These are phyloP conservation scores for Sutorius eximius DNA, from an alignment of 1,284 basidiomycete genomes.

Conservation along the genomic window DNA sequence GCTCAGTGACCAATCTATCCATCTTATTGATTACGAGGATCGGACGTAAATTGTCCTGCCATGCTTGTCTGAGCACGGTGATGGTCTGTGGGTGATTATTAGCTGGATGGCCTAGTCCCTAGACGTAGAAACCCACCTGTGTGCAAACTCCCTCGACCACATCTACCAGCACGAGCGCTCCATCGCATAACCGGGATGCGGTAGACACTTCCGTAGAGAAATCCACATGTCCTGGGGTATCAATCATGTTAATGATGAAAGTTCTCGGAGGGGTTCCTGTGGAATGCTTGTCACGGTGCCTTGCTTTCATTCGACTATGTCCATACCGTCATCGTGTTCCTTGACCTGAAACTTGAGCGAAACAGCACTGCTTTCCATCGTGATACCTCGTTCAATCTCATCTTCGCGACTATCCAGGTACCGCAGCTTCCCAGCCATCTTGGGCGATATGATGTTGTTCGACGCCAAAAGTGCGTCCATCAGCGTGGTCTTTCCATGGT, in stretches of 20 bases:
- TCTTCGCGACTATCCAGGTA: constrained; percentile 97
- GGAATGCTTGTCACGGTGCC: constrained; percentile 34
- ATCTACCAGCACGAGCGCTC: constrained; percentile 95
- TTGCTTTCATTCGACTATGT: constrained; percentile 23
- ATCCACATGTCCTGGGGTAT: constrained; percentile 98
- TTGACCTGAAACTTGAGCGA: constrained; percentile 82
- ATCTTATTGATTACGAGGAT: constrained; percentile 98
- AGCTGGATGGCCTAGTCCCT: background rate
- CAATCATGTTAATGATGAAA: constrained; percentile 92
- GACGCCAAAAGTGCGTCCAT: constrained; percentile 96
- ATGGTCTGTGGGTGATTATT: constrained; percentile 66
- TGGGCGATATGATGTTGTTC: constrained; percentile 94
- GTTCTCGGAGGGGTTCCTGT: constrained; percentile 57
- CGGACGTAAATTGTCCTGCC: constrained; percentile 87
- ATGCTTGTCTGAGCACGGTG: constrained; percentile 92
- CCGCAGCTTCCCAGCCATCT: constrained; percentile 95
- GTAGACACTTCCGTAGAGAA: constrained; percentile 97
- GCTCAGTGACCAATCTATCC: constrained; percentile 92
- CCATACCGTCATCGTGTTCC: constrained; percentile 52
- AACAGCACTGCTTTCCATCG: constrained; percentile 97
- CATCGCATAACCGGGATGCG: constrained; percentile 92
- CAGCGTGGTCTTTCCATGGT: constrained; percentile 93
- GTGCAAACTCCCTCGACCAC: constrained; percentile 99
- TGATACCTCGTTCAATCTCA: constrained; percentile 97
- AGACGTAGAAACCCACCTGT: constrained; percentile 57